Evolutionary conservation across 306 rosid species (phyloP), one percentile per base, ranked within the genome.

Genomic region (Trifolium subterraneum): DNA sequence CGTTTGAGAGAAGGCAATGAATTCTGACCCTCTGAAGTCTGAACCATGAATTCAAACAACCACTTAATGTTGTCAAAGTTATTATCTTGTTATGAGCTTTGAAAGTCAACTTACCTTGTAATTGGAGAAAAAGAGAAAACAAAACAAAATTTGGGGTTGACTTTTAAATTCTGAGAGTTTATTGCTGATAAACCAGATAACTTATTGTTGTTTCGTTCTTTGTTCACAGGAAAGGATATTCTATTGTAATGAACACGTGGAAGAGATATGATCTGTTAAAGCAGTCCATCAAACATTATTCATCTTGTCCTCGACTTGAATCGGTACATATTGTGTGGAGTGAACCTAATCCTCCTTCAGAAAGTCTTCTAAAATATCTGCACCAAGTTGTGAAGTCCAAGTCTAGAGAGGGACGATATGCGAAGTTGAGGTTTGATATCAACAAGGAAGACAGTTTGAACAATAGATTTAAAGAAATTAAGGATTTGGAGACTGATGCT

Each of bases 181-280:
- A 62, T 47, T 70, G 45, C 44, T 67, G 47, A 14, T 64, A 64
- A 72, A n/a, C 29, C 10, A 48, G 48, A 48, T 38, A 25, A 55
- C 33, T 80, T 59, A 55, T 25, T 70, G 52, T 66, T 19, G 44
- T 29, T 75, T 14, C 56, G 69, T 68, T 14, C 61, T n/a, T n/a
- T 78, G 58, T 33, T 50, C 31, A n/a, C 87, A 94, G 99, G 88
- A 92, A 81, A 84, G 92, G 97, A 41, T 94, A 88, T 73, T 78
- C 96, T 55, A 90, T 94, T 52, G 83, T 94, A 56, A 94, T 94
- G 86, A 94, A 94, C 86, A 94, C 99, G 25, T 94, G 99, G 99
- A 94, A 94, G 84, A 86, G 99, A 80, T 85, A 94, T 58, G 99
- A 94, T 88, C 96, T 94, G 8, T 68, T 94, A 84, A 92, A 88